Base-by-base conservation (phyloP, 495 filamentous ascomycete species). In the Chlorociboria aeruginascens region DNA sequence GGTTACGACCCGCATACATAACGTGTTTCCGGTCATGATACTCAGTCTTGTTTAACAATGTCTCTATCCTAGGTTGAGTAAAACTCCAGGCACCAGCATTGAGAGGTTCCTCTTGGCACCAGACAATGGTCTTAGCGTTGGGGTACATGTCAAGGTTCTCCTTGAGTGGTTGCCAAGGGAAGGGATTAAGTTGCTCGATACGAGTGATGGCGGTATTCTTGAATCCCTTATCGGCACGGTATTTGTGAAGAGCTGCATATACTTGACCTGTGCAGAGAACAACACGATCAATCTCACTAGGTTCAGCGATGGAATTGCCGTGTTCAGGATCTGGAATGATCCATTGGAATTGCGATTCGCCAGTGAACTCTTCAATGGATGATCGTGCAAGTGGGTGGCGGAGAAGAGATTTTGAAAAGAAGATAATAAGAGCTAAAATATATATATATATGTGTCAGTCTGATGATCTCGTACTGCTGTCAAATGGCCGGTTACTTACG, bases 81-180 rank as follows among this genome's bases (percentile, higher is more conserved):
- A 86, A 97, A 63, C 78, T 84, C 92, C 92, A 98, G 34, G 82
- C 83, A 61, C 92, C 92, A 12, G 92, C 92, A 61, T 98, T 98
- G 45, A 98, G 77, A 32, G 92, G 92, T 70, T 98, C 92, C 68
- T 98, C 92, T 70, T 98, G 92, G 49, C 73, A 77, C 87, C 88
- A 98, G 49, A 97, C 86, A 50, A 98, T 90, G 52, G 88, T 85
- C 73, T 94, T 83, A 61, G 92, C 87, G 63, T 97, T 97, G 64
- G 89, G 84, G 70, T 98, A 98, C 68, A 67, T 76, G 70, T 98
- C 89, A 30, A 98, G 73, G 73, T 96, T 96, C 63, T 96, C 89
- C 66, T 82, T 81, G 38, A 98, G 79, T 70, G 90, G 86, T 55
- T 85, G 82, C 90, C 92, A 98, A 6, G 92, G 92, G 88, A 98